A percentile compares a stretch with the other conserved stretches of the same genome.
phyloP scores from a whole-genome alignment of 108 stramenopile genomes.

The Discostella stelligeroides region DNA sequence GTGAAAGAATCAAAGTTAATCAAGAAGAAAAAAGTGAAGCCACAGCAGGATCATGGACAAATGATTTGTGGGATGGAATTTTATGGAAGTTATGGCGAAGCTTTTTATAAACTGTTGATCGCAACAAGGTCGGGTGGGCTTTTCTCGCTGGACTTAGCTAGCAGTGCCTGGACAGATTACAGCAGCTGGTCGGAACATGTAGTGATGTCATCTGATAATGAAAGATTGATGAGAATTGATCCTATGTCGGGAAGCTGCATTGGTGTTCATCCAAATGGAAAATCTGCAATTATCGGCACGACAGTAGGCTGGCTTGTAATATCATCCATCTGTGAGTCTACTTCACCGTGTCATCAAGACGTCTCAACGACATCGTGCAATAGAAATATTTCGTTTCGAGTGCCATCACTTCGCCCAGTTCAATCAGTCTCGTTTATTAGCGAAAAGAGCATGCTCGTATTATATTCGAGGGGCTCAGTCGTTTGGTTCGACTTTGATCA shows the following conservation, averaged over 20 bases:
- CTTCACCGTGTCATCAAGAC: conserved; percentile 1
- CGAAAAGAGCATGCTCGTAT: conserved; percentile 52
- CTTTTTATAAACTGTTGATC: conserved; percentile 38
- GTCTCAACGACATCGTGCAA: neutral
- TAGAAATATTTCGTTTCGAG: conserved; percentile 20
- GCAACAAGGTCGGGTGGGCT: conserved; percentile 63
- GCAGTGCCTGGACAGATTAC: conserved; percentile 35
- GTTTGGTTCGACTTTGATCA: conserved; percentile 52
- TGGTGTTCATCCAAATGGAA: conserved; percentile 31
- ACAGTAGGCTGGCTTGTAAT: conserved; percentile 62
- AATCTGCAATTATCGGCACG: conserved; percentile 58
- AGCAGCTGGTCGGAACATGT: conserved; percentile 54
- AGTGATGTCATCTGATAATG: conserved; percentile 7
- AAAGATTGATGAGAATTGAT: conserved; percentile 23
- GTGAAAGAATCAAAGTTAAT: neutral
- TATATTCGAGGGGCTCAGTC: conserved; percentile 60
- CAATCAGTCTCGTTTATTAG: conserved; percentile 61
- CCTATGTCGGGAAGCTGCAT: conserved; percentile 62
- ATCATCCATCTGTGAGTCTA: neutral
- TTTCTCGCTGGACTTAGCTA: conserved; percentile 42
- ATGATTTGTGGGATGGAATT: conserved; percentile 66
- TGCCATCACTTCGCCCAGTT: conserved; percentile 42
- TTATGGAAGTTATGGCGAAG: conserved; percentile 15
- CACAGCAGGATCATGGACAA: conserved; percentile 44
- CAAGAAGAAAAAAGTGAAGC: conserved; percentile 40